A percentile compares a stretch with the other conserved stretches of the same genome.
Evolutionary conservation across 108 stramenopile species (phyloP).

Genomic region (Skeletonema menzelii): DNA sequence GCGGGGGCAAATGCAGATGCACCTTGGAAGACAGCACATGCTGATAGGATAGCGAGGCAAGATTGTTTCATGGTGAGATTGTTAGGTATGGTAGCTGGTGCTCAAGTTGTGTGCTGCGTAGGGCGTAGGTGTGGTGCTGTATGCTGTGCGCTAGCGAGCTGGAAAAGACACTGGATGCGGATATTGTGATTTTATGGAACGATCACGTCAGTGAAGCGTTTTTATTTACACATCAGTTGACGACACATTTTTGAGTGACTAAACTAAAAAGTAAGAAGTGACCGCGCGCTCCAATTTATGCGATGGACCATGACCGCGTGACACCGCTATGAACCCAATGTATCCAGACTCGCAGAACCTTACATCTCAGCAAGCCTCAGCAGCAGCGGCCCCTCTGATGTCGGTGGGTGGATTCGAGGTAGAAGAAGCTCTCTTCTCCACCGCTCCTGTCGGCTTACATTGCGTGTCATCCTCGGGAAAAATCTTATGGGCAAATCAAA

Average conservation of each 20-base stretch:
- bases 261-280: no score
- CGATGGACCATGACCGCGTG: no score
- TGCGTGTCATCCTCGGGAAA: slow-evolving; percentile 42
- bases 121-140: no score
- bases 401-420: slow-evolving; percentile 33
- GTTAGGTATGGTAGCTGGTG: no score
- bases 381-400: neutral
- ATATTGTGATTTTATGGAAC: no score
- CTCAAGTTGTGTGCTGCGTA: neutral
- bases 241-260: neutral
- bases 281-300: no score
- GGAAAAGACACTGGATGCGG: no score
- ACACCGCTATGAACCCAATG: neutral
- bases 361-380: neutral
- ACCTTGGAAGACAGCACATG: neutral
- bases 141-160: no score
- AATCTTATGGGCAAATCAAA: slow-evolving; percentile 54
- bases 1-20: neutral
- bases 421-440: slow-evolving; percentile 56
- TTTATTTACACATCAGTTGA: neutral
- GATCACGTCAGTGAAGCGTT: neutral
- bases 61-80: neutral
- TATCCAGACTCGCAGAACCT: neutral
- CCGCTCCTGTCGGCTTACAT: slow-evolving; percentile 62
- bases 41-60: neutral